Evolutionary conservation across 768 basidiomycete species (phyloP).

Genomic region (Crepidotus variabilis): DNA sequence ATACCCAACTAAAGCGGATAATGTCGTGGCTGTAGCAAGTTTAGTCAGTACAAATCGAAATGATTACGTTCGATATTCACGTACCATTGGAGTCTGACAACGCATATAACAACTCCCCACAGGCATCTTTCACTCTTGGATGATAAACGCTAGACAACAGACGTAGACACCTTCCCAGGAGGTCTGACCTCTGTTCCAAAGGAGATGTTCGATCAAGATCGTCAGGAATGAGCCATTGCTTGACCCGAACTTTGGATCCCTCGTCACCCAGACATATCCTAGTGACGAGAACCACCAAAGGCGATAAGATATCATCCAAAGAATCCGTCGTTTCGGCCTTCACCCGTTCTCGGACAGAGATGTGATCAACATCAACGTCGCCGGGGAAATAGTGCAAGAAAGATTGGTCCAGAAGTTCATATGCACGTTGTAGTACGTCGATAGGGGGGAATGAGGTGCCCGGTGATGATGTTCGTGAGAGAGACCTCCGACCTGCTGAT

Average conservation of each 20-base stretch:
- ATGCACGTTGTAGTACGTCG: slow-evolving; percentile 62
- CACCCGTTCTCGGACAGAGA: slow-evolving; percentile 48
- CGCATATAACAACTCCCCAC: slow-evolving; percentile 86
- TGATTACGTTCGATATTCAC: slow-evolving; percentile 7
- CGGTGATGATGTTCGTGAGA: slow-evolving; percentile 47
- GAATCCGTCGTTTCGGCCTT: slow-evolving; percentile 46
- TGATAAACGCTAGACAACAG: slow-evolving; percentile 76
- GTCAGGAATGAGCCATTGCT: slow-evolving; percentile 69
- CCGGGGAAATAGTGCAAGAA: slow-evolving; percentile 66
- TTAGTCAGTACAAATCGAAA: slow-evolving; percentile 1
- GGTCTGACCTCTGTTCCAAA: slow-evolving; percentile 68
- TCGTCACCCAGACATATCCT: slow-evolving; percentile 67
- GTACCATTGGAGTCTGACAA: slow-evolving; percentile 73
- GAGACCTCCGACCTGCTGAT: slow-evolving; percentile 45
- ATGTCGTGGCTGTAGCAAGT: slow-evolving; percentile 45
- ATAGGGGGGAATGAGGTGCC: slow-evolving; percentile 20
- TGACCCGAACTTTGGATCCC: slow-evolving; percentile 48
- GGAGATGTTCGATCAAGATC: slow-evolving; percentile 77
- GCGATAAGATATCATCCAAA: slow-evolving; percentile 76
- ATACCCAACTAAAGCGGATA: slow-evolving; percentile 85
- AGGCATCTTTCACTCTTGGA: slow-evolving; percentile 62
- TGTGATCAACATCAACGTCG: slow-evolving; percentile 58
- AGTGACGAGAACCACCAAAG: slow-evolving; percentile 72
- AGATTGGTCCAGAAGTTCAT: slow-evolving; percentile 61
- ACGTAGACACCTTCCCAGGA: slow-evolving; percentile 78